Base-by-base conservation (phyloP, 805 yeast species). In the Myxozyma melibiosi region DNA sequence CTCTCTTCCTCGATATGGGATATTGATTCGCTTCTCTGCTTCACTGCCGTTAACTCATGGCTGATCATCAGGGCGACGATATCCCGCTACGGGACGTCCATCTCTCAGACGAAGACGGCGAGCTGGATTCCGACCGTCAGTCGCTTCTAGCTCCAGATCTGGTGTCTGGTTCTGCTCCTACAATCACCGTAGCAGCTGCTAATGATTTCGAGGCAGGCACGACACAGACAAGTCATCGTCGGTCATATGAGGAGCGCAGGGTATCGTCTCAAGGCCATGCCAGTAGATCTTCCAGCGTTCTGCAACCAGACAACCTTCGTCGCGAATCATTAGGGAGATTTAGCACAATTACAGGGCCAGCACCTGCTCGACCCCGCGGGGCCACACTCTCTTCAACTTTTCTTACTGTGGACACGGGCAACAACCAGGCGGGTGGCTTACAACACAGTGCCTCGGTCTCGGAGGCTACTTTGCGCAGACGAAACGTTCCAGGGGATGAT, bases 61-160 rank as follows among this genome's bases (percentile, higher is more conserved):
- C 42, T 20, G 42, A 8, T 6, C 7, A 38, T 38, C 42, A 20
- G 13, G 35, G 24, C 11, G 38, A 48, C 34, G 41, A 35, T 16
- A 49, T 37, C 18, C 48, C 44, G 4, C 39, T 49, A 8, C 38
- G 39, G 35, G 53, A 49, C 13, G 35, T 49, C 2, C 38, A 31
- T 14, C 14, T 31, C 7, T 33, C 45, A 16, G 53, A 40, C 8
- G 53, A 49, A 30, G 45, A 40, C 3, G 20, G 16, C 33, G n/a
- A 13, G 3, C 33, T 9, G 30, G 13, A 42, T 14, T 35, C 20
- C 39, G 16, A 7, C 16, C 16, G 13, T 35, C 20, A 35, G 39
- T n/a, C n/a, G n/a, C n/a, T n/a, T n/a, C n/a, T n/a, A n/a, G n/a
- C n/a, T n/a, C n/a, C n/a, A n/a, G n/a, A n/a, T n/a, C n/a, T n/a